These are phyloP conservation scores for Pyrrhoderma noxium DNA, from an alignment of 1,284 basidiomycete genomes.

Conservation along the genomic window DNA sequence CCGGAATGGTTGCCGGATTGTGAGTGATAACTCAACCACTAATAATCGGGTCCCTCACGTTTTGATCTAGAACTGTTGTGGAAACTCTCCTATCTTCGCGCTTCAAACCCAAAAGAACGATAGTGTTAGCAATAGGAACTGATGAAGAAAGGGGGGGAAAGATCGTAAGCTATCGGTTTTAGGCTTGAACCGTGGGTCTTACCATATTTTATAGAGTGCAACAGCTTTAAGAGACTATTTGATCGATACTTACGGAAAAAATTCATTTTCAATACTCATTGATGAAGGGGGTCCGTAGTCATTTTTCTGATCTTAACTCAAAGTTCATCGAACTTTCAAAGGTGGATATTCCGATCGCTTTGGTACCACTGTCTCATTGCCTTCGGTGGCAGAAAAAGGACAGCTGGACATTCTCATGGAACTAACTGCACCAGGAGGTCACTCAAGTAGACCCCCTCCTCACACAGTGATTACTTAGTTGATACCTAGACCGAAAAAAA, in stretches of 20 bases:
- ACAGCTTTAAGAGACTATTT: conserved; percentile 38
- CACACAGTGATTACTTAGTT: conserved; percentile 38
- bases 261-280: conserved; percentile 50
- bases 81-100: conserved; percentile 47
- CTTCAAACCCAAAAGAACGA: conserved; percentile 44
- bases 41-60: background rate
- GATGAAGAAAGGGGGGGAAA: conserved; percentile 60
- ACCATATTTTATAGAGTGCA: conserved; percentile 37
- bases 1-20: conserved; percentile 51
- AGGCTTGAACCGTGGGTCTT: background rate
- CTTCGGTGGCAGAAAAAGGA: conserved; percentile 60
- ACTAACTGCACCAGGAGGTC: conserved; percentile 55
- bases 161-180: conserved; percentile 29
- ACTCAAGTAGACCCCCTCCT: conserved; percentile 54
- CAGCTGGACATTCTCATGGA: conserved; percentile 49
- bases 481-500: background rate
- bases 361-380: conserved; percentile 39
- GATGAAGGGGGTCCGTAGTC: conserved; percentile 37
- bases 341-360: conserved; percentile 30
- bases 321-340: conserved; percentile 19
- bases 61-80: conserved; percentile 36
- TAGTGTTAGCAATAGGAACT: conserved; percentile 62
- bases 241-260: conserved; percentile 41
- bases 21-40: conserved; percentile 24
- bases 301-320: background rate